Evolutionary conservation across 352 stramenopile species (phyloP), one percentile per base, ranked within the genome.

Genomic region (Globisporangium iwayamae): DNA sequence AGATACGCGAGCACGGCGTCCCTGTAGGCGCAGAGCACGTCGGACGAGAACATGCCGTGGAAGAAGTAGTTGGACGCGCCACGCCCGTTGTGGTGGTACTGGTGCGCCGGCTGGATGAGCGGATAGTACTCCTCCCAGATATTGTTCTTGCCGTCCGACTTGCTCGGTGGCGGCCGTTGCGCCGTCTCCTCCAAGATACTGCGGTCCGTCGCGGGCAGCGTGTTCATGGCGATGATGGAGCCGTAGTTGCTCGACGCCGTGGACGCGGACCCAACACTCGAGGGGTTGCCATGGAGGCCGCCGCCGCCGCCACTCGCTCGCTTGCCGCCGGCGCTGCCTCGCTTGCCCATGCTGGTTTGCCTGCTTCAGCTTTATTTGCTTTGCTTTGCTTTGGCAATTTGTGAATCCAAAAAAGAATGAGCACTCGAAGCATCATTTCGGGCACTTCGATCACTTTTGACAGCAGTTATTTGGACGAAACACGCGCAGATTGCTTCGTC

Each of bases 121-220:
- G 87, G 87, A 61, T 95, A 95, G 67, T 94, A 91, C 71, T 95
- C 87, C 45, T 95, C 87, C 87, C 87, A 95, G 28, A 95, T 95
- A 60, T 83, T 81, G 63, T 81, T 86, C 59, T 68, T 66, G 45
- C 51, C 55, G 30, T 38, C n/a, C 22, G 45, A 30, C 34, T 63
- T 63, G 36, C 62, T 71, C 45, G 50, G 48, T 39, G 46, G 30
- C 43, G 53, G 22, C 28, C 5, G 34, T 22, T 28, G 34, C 28
- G 20, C 11, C 39, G 51, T 45, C 52, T 55, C 36, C 2, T 50
- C 51, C 56, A 39, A 18, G 3, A n/a, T 41, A 20, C 38, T 36
- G 28, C 25, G 32, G 43, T 56, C 28, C 16, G 14, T 30, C 16
- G 50, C 34, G 4, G 41, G 41, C 14, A 56, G 16, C 51, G 51